A percentile compares a stretch with the other conserved stretches of the same genome.
phyloP scores from a whole-genome alignment of 768 basidiomycete species.

The Boletus patriciae region DNA sequence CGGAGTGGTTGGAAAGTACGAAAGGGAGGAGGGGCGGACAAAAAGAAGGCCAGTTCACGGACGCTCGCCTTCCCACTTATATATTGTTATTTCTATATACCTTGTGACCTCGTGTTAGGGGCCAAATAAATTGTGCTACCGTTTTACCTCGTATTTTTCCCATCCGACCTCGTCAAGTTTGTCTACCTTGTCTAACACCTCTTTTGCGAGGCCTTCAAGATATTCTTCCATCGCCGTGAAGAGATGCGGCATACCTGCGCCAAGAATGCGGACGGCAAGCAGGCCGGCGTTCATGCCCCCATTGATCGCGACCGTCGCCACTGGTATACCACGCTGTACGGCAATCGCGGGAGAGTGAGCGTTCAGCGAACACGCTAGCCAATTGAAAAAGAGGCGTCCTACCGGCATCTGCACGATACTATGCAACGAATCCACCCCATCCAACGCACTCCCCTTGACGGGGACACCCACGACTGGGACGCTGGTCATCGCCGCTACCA shows the following conservation, averaged over 20 bases:
- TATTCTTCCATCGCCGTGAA: conserved; percentile 71
- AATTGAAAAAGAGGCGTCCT: conserved; percentile 33
- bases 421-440: conserved; percentile 95
- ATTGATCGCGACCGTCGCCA: conserved; percentile 96
- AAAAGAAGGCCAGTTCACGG: background rate
- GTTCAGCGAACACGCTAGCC: background rate
- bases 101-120: background rate
- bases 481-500: conserved; percentile 94
- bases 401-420: conserved; percentile 99
- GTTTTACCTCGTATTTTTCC: conserved; percentile 69
- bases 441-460: conserved; percentile 89
- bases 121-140: conserved; percentile 4
- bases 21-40: background rate
- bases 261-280: conserved; percentile 88
- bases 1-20: background rate
- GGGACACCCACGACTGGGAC: conserved; percentile 96
- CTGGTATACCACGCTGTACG: conserved; percentile 86
- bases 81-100: background rate
- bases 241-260: conserved; percentile 66
- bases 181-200: conserved; percentile 80
- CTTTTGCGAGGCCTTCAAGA: conserved; percentile 62
- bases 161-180: conserved; percentile 78
- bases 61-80: background rate
- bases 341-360: background rate
- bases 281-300: conserved; percentile 93